Conservation (phyloP, 805 yeast genomes). For the Kluyveromyces nonfermentans region DNA sequence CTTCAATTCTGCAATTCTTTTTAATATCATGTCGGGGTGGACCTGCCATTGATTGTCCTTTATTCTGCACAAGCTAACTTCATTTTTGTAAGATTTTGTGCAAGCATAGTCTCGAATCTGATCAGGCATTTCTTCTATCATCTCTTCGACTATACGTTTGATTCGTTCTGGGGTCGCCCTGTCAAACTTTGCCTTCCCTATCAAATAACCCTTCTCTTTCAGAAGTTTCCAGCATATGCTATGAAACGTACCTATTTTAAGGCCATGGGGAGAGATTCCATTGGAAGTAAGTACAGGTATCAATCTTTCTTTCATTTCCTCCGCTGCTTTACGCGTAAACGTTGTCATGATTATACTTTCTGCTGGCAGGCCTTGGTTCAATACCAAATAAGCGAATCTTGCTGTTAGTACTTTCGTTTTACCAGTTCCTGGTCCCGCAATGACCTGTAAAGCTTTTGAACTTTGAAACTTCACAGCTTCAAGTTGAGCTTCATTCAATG, state of each 20-base stretch:
- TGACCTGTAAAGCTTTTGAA: constrained; percentile 37
- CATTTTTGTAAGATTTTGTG: constrained; percentile 15
- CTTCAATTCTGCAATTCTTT: constrained; percentile 48
- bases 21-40: constrained; percentile 34
- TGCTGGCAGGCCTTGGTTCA: constrained; percentile 46
- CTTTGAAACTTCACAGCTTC: constrained; percentile 37
- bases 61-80: constrained; percentile 21
- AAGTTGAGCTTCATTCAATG: constrained; percentile 35
- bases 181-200: constrained; percentile 39
- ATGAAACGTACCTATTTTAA: constrained; percentile 86
- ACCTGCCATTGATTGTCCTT: constrained; percentile 27
- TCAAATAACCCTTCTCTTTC: constrained; percentile 40
- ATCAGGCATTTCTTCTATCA: constrained; percentile 31
- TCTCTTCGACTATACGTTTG: constrained; percentile 27
- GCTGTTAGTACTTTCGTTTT: constrained; percentile 79
- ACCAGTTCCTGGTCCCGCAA: constrained; percentile 64
- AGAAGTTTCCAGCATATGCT: constrained; percentile 62
- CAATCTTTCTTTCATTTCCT: constrained; percentile 68
- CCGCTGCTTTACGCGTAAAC: constrained; percentile 88
- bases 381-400: constrained; percentile 62
- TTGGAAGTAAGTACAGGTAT: constrained; percentile 26
- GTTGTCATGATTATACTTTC: constrained; percentile 72
- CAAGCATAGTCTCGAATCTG: constrained; percentile 27
- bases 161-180: constrained; percentile 60
- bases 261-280: constrained; percentile 29